These are phyloP conservation scores for Areca catechu DNA, from an alignment of 176 grass and related monocot genomes.

Conservation along the genomic window DNA sequence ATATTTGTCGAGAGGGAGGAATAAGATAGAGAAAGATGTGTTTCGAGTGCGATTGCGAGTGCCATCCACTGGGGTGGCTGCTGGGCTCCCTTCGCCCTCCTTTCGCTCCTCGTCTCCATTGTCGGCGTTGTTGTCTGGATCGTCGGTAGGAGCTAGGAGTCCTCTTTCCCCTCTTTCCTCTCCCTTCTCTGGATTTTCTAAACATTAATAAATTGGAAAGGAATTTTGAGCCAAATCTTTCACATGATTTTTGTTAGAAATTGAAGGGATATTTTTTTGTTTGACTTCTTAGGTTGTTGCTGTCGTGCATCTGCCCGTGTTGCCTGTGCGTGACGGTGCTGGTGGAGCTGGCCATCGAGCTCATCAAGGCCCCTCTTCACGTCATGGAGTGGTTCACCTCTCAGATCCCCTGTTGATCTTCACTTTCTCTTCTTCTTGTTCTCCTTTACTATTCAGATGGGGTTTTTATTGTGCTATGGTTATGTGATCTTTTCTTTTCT, in stretches of 20 bases:
- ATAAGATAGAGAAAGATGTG: no score
- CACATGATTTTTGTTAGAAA: no score
- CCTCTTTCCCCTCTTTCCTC: no score
- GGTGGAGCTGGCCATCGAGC: slow-evolving; percentile 41
- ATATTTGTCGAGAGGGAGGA: no score
- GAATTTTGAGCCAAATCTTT: no score
- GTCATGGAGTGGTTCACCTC: slow-evolving; percentile 57
- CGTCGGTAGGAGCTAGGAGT: slow-evolving; percentile 30
- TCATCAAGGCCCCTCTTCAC: slow-evolving; percentile 50
- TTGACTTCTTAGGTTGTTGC: slow-evolving; percentile 22
- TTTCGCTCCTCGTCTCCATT: slow-evolving; percentile 22
- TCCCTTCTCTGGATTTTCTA: no score
- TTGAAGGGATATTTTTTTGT: no score
- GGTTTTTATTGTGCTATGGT: no score
- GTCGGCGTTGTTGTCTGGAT: slow-evolving; percentile 35
- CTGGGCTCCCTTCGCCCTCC: slow-evolving; percentile 31
- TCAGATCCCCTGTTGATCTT: slow-evolving; percentile 37
- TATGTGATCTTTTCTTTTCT: no score
- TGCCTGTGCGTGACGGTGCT: slow-evolving; percentile 42
- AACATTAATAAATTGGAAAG: no score
- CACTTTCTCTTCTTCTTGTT: background rate
- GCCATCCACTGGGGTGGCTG: slow-evolving; percentile 27
- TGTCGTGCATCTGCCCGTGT: slow-evolving; percentile 53
- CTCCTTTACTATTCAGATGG: background rate
- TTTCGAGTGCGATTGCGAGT: slow-evolving; percentile 18